Conservation (phyloP, 257 asterid genomes). For the Nicotiana otophora region DNA sequence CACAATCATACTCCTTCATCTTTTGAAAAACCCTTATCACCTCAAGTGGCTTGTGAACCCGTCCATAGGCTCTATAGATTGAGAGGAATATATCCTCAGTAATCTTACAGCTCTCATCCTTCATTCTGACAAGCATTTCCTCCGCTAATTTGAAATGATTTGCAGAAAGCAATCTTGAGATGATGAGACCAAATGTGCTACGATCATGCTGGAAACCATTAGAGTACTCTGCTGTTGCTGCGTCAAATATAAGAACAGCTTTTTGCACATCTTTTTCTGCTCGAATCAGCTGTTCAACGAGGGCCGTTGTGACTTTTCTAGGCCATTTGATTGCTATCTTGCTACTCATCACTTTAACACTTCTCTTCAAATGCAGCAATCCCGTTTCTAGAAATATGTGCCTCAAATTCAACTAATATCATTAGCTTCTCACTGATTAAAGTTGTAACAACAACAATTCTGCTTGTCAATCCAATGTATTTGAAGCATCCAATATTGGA, state of each 20-base stretch:
- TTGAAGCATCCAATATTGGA: background rate
- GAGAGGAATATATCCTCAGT: conserved; percentile 63
- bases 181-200: conserved; percentile 51
- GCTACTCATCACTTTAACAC: conserved; percentile 31
- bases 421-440: background rate
- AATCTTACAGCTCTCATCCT: conserved; percentile 53
- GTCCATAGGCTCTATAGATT: conserved; percentile 58
- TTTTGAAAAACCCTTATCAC: conserved; percentile 55
- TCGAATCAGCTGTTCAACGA: conserved; percentile 64
- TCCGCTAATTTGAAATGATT: conserved; percentile 61
- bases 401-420: background rate
- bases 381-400: background rate
- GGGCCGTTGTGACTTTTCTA: conserved; percentile 55
- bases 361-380: background rate
- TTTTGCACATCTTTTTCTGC: conserved; percentile 73
- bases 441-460: background rate
- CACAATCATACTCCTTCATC: conserved; percentile 65
- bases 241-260: conserved; percentile 67
- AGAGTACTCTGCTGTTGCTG: conserved; percentile 82
- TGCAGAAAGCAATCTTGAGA: conserved; percentile 59
- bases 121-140: conserved; percentile 67
- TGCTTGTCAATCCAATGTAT: background rate
- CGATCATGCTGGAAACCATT: conserved; percentile 69
- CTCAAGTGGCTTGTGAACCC: conserved; percentile 88
- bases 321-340: conserved; percentile 67